These are phyloP conservation scores for Tuctoria greenei DNA, from an alignment of 176 grass and related monocot species.

Conservation along the genomic window DNA sequence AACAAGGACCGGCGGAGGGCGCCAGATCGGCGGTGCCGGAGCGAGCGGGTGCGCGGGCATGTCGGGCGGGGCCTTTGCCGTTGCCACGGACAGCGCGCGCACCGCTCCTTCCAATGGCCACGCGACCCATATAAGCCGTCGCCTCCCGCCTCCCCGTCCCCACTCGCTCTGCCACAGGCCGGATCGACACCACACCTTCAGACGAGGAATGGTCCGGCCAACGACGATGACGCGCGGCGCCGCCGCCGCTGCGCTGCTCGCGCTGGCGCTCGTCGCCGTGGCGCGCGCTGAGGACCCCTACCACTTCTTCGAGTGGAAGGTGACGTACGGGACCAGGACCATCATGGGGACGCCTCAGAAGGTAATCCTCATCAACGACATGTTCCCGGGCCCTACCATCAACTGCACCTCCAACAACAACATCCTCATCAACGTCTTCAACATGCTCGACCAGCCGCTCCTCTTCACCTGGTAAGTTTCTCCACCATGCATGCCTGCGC, in stretches of 20 bases:
- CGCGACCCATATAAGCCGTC: slow-evolving; percentile 28
- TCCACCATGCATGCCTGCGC: too few relatives aligned
- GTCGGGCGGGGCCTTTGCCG: slow-evolving; percentile 24
- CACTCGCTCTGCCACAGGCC: slow-evolving; percentile 27
- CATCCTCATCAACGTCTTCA: slow-evolving; percentile 87
- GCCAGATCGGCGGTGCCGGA: slow-evolving; percentile 32
- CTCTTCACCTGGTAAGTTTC: slow-evolving; percentile 82
- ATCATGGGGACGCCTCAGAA: slow-evolving; percentile 56
- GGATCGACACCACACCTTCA: neutral
- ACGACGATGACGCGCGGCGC: slow-evolving; percentile 25
- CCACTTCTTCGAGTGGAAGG: slow-evolving; percentile 80
- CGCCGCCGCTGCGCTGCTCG: slow-evolving; percentile 27
- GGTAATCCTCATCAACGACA: slow-evolving; percentile 78
- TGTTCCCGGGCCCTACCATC: slow-evolving; percentile 84
- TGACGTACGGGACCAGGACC: slow-evolving; percentile 72
- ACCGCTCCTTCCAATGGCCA: slow-evolving; percentile 40
- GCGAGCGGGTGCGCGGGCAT: slow-evolving; percentile 50
- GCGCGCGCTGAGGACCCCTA: slow-evolving; percentile 86
- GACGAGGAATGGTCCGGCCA: slow-evolving; percentile 9
- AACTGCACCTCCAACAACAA: slow-evolving; percentile 96
- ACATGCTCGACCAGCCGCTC: slow-evolving; percentile 78
- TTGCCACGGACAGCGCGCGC: slow-evolving; percentile 27
- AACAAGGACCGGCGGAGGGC: neutral
- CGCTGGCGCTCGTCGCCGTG: slow-evolving; percentile 41
- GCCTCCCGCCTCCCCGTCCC: slow-evolving; percentile 12